Base-by-base conservation (phyloP, 495 filamentous ascomycete genomes). In the Podospora anserina region DNA sequence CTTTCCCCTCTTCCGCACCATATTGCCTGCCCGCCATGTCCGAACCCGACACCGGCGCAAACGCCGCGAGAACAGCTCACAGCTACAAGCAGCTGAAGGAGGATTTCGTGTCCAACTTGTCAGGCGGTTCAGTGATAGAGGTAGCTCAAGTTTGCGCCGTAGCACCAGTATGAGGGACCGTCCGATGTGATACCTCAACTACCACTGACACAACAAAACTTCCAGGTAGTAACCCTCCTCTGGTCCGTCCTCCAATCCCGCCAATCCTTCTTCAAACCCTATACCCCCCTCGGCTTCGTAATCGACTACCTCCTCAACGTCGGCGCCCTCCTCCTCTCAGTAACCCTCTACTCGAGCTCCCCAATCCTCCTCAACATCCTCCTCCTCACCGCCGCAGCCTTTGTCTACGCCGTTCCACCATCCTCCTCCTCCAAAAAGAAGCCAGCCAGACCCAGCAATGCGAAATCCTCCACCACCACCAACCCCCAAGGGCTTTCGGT, bases 221-320 rank as follows among this genome's bases (percentile, higher is more conserved):
- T 27, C 54, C 72, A 97, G 95, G 83, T 89, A 18, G 87, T 95
- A 53, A 86, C 94, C 28, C 78, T 96, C 28, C 86, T 97, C 18
- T 98, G 92, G 92, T 94, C 94, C 16, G 89, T 89, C 27, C 86
- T 98, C 5, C 96, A 99, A 74, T 89, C 90, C 18, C 89, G 92
- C n/a, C 84, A 92, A 68, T 88, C 87, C 34, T 92, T 95, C 79
- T 99, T 98, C 83, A 86, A 82, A 56, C 86, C 89, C 0, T 93
- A 94, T 72, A 87, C 85, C 2, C 78, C 86, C 3, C 78, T 89
- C 3, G 88, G 88, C 61, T 87, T 90, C 64, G 74, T 89, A 9
- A 84, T 88, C 73, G 95, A 99, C 79, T 93, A 96, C 78, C 81
- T 97, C 23, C 87, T 98, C 65, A 96, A 95, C 77, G 90, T 94